These are phyloP conservation scores for Chimonanthus praecox DNA, from an alignment of 164 flowering plant genomes.

Conservation along the genomic window DNA sequence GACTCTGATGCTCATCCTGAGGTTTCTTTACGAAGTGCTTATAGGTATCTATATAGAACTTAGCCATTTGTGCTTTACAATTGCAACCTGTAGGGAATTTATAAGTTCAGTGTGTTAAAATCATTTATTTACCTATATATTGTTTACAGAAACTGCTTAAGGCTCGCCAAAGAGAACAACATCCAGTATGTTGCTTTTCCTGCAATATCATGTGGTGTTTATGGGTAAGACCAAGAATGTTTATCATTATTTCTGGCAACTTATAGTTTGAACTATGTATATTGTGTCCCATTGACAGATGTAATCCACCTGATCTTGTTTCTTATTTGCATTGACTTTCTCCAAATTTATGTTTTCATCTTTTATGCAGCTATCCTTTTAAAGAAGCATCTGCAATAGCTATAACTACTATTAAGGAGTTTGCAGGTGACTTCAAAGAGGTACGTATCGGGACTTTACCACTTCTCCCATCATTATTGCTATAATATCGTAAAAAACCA, in stretches of 20 bases:
- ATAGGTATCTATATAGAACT: constrained; percentile 37
- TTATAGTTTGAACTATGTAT: background rate
- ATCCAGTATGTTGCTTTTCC: constrained; percentile 84
- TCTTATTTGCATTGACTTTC: background rate
- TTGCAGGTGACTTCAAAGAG: constrained; percentile 62
- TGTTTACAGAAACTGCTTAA: constrained; percentile 63
- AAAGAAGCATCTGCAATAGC: constrained; percentile 85
- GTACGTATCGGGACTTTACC: constrained; percentile 21
- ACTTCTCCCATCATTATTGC: background rate
- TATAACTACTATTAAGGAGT: constrained; percentile 60
- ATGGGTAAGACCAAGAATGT: constrained; percentile 39
- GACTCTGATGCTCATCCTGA: constrained; percentile 49
- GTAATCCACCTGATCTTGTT: background rate
- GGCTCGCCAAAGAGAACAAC: constrained; percentile 68
- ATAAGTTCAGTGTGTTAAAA: background rate
- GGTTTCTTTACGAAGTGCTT: constrained; percentile 60
- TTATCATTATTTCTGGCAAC: background rate
- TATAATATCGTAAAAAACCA: background rate
- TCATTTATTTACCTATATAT: background rate
- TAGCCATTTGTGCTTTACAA: background rate
- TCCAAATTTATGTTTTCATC: background rate
- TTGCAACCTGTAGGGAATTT: background rate
- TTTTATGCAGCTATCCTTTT: constrained; percentile 65
- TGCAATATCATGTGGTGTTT: constrained; percentile 92
- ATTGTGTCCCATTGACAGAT: background rate